Percentiles rank a stretch among this genome's conserved stretches.
Evolutionary conservation across 208 protist genomes (phyloP).

Genomic region (Trypanosoma vivax): DNA sequence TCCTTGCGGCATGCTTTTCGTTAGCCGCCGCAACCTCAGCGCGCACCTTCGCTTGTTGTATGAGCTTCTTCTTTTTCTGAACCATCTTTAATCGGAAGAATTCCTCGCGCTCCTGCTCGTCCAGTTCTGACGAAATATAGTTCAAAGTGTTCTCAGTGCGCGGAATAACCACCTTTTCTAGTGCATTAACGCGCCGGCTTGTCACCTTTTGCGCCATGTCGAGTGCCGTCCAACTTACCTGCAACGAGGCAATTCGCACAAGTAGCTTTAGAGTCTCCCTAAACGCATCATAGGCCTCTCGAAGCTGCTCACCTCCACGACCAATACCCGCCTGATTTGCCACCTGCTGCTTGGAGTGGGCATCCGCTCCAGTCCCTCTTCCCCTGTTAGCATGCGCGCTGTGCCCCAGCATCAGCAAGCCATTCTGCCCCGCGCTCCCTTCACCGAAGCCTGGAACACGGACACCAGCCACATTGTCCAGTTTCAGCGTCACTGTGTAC

Average conservation of each 20-base stretch:
- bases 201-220: conserved; percentile 99
- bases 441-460: conserved; percentile 93
- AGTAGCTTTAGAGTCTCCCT: conserved; percentile 88
- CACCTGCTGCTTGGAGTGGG: neutral
- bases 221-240: conserved; percentile 96
- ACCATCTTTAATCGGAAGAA: conserved; percentile 99
- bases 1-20: neutral
- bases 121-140: conserved; percentile 98
- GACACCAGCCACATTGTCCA: conserved; percentile 98
- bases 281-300: conserved; percentile 84
- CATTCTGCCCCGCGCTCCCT: conserved; percentile 22
- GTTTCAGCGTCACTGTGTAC: conserved; percentile 82
- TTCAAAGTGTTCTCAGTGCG: conserved; percentile 94
- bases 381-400: conserved; percentile 8
- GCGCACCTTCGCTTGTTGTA: conserved; percentile 28
- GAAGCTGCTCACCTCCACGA: conserved; percentile 96
- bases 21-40: conserved; percentile 23
- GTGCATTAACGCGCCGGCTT: conserved; percentile 99
- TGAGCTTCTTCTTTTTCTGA: conserved; percentile 95
- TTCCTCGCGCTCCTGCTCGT: conserved; percentile 99
- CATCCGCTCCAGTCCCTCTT: neutral
- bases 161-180: conserved; percentile 99
- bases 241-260: conserved; percentile 95
- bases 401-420: conserved; percentile 1
- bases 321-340: conserved; percentile 89